Conservation (phyloP, 2,329 filamentous ascomycete genomes). For the Trichoderma polysporum region DNA sequence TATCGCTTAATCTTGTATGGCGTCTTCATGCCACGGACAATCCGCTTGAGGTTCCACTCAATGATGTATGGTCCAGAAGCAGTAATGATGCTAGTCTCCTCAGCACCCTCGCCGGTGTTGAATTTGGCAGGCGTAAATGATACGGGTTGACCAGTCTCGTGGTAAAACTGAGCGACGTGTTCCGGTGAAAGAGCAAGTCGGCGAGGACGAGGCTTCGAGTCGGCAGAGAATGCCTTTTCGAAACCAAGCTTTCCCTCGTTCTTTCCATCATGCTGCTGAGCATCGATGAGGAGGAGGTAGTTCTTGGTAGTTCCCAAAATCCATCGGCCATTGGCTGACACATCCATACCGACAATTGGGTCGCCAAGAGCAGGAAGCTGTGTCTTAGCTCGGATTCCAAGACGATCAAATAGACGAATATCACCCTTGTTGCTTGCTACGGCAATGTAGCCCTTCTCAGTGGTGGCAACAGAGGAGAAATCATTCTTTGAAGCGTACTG, state of each 20-base stretch:
- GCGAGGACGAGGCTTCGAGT: slow-evolving; percentile 88
- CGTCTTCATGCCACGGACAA: slow-evolving; percentile 76
- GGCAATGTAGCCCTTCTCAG: slow-evolving; percentile 93
- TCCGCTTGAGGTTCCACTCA: slow-evolving; percentile 93
- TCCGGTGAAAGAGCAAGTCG: slow-evolving; percentile 85
- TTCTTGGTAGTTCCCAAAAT: slow-evolving; percentile 91
- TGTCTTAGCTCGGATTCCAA: slow-evolving; percentile 97
- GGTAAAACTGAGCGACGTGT: slow-evolving; percentile 95
- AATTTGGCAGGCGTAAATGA: slow-evolving; percentile 90
- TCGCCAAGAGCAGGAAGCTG: slow-evolving; percentile 94
- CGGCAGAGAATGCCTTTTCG: slow-evolving; percentile 87
- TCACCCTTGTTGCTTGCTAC: slow-evolving; percentile 98
- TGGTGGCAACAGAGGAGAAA: slow-evolving; percentile 91
- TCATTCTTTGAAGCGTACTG: slow-evolving; percentile 97
- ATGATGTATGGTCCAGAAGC: slow-evolving; percentile 96
- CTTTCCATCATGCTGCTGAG: slow-evolving; percentile 87
- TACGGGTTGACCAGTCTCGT: slow-evolving; percentile 86
- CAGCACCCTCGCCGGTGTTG: slow-evolving; percentile 78
- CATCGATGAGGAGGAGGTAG: slow-evolving; percentile 90
- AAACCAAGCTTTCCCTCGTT: slow-evolving; percentile 98
- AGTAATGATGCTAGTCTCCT: slow-evolving; percentile 93
- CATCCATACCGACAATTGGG: slow-evolving; percentile 90
- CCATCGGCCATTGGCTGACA: slow-evolving; percentile 94
- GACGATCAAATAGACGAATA: slow-evolving; percentile 90
- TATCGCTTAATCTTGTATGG: slow-evolving; percentile 98